phyloP scores from a whole-genome alignment of 768 basidiomycete genomes.

The Lentinula boryana region DNA sequence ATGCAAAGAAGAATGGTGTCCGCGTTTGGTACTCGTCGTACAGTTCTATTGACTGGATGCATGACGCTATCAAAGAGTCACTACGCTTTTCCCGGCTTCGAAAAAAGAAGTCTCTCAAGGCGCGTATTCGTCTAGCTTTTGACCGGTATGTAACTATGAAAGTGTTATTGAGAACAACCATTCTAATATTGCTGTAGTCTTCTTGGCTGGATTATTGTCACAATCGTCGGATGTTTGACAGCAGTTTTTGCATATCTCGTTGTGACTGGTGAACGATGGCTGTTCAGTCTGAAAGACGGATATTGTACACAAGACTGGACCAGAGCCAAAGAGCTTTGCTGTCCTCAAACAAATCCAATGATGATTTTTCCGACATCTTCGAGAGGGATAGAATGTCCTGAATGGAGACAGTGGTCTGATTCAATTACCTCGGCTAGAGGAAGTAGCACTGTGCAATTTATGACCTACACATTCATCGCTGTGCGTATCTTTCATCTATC shows the following conservation, averaged over 20 bases:
- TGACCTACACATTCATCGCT: slow-evolving; percentile 68
- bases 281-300: slow-evolving; percentile 92
- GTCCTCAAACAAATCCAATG: slow-evolving; percentile 34
- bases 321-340: slow-evolving; percentile 80
- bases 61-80: slow-evolving; percentile 94
- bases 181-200: neutral
- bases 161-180: neutral
- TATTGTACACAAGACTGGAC: slow-evolving; percentile 70
- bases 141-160: slow-evolving; percentile 47
- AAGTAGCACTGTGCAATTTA: slow-evolving; percentile 53
- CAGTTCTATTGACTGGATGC: slow-evolving; percentile 93
- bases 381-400: slow-evolving; percentile 41
- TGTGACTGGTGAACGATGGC: slow-evolving; percentile 77
- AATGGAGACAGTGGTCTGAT: slow-evolving; percentile 76
- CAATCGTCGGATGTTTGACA: slow-evolving; percentile 80
- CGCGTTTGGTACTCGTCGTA: slow-evolving; percentile 89
- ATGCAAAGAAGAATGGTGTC: slow-evolving; percentile 75
- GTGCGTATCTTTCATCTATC: slow-evolving; percentile 41
- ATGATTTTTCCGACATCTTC: slow-evolving; percentile 2
- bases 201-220: slow-evolving; percentile 86
- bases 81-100: slow-evolving; percentile 71
- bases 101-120: slow-evolving; percentile 62
- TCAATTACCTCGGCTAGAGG: slow-evolving; percentile 35
- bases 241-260: slow-evolving; percentile 85
- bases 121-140: slow-evolving; percentile 52